Conservation (phyloP, 495 filamentous ascomycete genomes). For the Aspergillus incahuasiensis region DNA sequence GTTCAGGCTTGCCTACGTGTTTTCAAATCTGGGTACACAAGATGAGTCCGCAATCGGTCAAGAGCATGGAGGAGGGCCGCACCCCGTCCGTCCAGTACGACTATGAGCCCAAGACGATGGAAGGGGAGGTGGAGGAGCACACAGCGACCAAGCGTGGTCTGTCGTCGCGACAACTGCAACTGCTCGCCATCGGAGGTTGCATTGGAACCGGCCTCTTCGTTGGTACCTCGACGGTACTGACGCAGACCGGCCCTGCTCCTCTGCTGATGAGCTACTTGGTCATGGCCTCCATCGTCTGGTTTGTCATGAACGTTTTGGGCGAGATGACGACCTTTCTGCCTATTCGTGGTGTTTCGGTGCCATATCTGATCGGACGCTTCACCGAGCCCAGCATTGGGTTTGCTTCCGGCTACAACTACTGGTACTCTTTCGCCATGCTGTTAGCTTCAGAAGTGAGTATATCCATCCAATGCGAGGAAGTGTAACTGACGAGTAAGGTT, state of each 20-base stretch:
- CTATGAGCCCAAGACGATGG: slow-evolving; percentile 19
- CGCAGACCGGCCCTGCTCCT: slow-evolving; percentile 61
- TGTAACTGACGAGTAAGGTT: slow-evolving; percentile 47
- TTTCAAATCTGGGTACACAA: neutral
- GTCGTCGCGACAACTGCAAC: slow-evolving; percentile 53
- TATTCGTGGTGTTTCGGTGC: slow-evolving; percentile 64
- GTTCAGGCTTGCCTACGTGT: neutral
- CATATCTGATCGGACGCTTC: slow-evolving; percentile 67
- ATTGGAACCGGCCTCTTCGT: slow-evolving; percentile 76
- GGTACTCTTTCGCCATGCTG: slow-evolving; percentile 53
- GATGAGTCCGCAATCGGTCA: slow-evolving; percentile 18
- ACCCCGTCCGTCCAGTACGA: slow-evolving; percentile 3
- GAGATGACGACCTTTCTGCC: slow-evolving; percentile 76
- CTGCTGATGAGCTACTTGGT: slow-evolving; percentile 60
- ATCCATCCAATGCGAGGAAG: neutral
- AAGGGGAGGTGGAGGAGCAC: slow-evolving; percentile 17
- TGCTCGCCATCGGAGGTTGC: slow-evolving; percentile 68
- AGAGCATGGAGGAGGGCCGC: slow-evolving; percentile 20
- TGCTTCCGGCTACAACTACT: slow-evolving; percentile 60
- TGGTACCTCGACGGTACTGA: slow-evolving; percentile 60
- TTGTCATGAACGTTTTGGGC: slow-evolving; percentile 51
- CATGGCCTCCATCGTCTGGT: slow-evolving; percentile 50
- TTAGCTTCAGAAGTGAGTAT: slow-evolving; percentile 34
- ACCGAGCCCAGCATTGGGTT: slow-evolving; percentile 67
- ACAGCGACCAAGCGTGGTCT: slow-evolving; percentile 25